Evolutionary conservation across 352 stramenopile genomes (phyloP), one percentile per base, ranked within the genome.

Genomic region (Phytopythium montanum): DNA sequence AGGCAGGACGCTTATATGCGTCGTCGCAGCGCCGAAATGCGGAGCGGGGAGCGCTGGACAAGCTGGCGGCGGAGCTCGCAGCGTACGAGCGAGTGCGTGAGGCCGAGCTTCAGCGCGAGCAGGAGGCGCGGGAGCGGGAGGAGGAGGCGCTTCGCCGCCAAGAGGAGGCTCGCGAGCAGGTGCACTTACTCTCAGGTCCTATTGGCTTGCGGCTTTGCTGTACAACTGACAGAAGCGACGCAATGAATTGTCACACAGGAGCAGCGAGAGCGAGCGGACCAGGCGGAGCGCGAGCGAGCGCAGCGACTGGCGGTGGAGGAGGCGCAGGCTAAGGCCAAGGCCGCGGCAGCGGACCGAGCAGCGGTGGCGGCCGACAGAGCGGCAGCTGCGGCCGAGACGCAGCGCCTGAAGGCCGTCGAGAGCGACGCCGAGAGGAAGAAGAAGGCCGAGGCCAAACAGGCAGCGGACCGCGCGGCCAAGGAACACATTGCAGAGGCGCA

Each of bases 401-500:
- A 67, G 42, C 72, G 77, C 45, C 62, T 74, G 7, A 73, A 77
- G 29, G 59, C 67, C 3, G 75, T 56, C 2, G 64, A 84, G 44
- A 65, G 56, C 29, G 45, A 73, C 49, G 68, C 63, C 5, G 61
- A 70, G 41, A 56, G 76, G 64, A 70, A 73, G 33, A 69, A 69
- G 16, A 74, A 80, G 57, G 64, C 55, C 50, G 58, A 63, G 34
- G 71, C 64, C 6, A 66, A 76, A 38, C 61, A 75, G 31, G 66
- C 79, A 31, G 73, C 69, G 0, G 59, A 62, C 26, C 64, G 59
- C 36, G 68, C 66, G 12, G 68, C 69, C 5, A 77, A 85, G 60
- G 67, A 86, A 50, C 69, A 82, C 44, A 53, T 83, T 1, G 53
- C 65, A 25, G 73, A 88, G 39, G 83, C 76, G 3, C 56, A 70